Percentiles rank a stretch among this genome's conserved stretches.
Evolutionary conservation across 2,329 filamentous ascomycete genomes (phyloP).

Genomic region (Cordyceps cicadae): DNA sequence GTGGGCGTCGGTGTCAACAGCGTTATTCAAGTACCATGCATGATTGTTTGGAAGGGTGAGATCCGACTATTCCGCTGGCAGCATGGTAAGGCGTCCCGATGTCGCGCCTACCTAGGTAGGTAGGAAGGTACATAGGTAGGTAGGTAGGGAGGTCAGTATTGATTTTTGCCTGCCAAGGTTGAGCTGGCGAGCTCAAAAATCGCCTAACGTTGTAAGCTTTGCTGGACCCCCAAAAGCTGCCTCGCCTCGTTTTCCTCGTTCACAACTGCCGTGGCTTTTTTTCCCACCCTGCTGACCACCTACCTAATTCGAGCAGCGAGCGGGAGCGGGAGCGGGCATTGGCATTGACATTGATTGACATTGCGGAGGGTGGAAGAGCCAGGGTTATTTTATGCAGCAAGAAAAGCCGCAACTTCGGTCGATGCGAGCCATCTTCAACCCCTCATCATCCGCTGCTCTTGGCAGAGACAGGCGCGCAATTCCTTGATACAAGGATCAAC

Average conservation of each 20-base stretch:
- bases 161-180: not conserved
- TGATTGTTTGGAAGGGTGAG: conserved; percentile 4
- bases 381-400: not conserved
- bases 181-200: not conserved
- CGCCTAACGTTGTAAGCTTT: not conserved
- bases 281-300: conserved; percentile 3
- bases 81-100: not conserved
- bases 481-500: not conserved
- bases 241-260: too few relatives aligned
- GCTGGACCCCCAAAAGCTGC: not conserved
- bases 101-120: not conserved
- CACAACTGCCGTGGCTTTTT: conserved; percentile 3
- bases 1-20: not conserved
- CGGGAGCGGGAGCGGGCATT: not conserved
- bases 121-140: too few relatives aligned
- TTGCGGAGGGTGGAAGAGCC: not conserved
- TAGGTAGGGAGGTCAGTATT: too few relatives aligned
- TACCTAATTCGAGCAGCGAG: not conserved
- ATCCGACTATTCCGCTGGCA: not conserved
- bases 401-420: not conserved
- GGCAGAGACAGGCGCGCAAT: not conserved
- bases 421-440: not conserved
- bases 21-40: not conserved
- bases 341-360: too few relatives aligned
- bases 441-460: not conserved